Evolutionary conservation across 495 filamentous ascomycete species (phyloP).

Genomic region (Aspergillus indologenus): DNA sequence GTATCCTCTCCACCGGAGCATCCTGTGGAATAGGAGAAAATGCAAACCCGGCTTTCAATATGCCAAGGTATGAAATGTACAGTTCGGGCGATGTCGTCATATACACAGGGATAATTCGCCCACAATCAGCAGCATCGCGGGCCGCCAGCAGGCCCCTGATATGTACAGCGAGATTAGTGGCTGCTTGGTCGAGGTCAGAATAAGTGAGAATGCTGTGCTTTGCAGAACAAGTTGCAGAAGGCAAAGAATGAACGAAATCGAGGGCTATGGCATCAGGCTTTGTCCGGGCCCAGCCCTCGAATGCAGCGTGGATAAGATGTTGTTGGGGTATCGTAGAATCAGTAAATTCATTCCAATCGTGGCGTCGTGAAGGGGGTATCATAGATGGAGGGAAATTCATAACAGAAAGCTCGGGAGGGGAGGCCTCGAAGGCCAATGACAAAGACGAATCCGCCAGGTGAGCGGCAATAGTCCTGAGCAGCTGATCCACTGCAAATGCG

Average conservation of each 20-base stretch:
- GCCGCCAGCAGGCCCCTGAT: slow-evolving; percentile 14
- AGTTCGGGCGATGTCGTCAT: slow-evolving; percentile 65
- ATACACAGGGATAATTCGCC: slow-evolving; percentile 61
- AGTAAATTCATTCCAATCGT: slow-evolving; percentile 1
- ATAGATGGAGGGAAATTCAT: slow-evolving; percentile 24
- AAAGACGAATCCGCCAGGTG: slow-evolving; percentile 16
- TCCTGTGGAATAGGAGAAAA: slow-evolving; percentile 76
- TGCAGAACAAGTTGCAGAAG: slow-evolving; percentile 10
- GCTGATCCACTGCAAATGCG: slow-evolving; percentile 15
- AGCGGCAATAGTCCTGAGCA: slow-evolving; percentile 16
- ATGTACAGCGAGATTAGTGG: slow-evolving; percentile 21
- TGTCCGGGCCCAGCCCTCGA: slow-evolving; percentile 24
- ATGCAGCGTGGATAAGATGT: slow-evolving; percentile 24
- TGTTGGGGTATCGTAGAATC: slow-evolving; percentile 3
- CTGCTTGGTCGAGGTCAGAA: slow-evolving; percentile 22
- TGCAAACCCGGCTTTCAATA: slow-evolving; percentile 70
- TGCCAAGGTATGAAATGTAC: slow-evolving; percentile 66
- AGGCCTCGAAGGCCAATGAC: background rate
- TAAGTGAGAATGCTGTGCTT: slow-evolving; percentile 27
- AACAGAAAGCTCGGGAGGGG: slow-evolving; percentile 17
- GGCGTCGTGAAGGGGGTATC: slow-evolving; percentile 19
- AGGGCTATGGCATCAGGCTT: slow-evolving; percentile 25
- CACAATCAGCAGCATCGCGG: slow-evolving; percentile 4
- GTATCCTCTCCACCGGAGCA: slow-evolving; percentile 64
- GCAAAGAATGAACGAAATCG: slow-evolving; percentile 27